Percentiles rank a stretch among this genome's conserved stretches.
Evolutionary conservation across 495 filamentous ascomycete genomes (phyloP).

Genomic region (Bryoglossum gracile): DNA sequence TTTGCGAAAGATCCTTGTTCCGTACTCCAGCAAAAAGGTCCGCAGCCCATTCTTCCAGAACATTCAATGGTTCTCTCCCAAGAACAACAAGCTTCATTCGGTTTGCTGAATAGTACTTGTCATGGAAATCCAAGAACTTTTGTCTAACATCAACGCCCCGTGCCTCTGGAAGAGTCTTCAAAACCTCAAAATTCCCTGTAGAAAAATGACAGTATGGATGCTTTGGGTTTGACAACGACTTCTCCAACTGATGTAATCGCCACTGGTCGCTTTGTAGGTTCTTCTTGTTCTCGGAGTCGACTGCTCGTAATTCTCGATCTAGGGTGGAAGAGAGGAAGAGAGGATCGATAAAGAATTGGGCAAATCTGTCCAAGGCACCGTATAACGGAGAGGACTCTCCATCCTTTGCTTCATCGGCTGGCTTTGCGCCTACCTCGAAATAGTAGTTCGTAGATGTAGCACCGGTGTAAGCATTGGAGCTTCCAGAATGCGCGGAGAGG

Average conservation of each 20-base stretch:
- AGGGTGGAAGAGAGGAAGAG: conserved; percentile 86
- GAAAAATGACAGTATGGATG: conserved; percentile 97
- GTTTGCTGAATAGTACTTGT: conserved; percentile 67
- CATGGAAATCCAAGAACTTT: conserved; percentile 92
- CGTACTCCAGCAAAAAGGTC: conserved; percentile 77
- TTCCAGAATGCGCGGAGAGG: conserved; percentile 78
- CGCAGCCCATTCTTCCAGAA: conserved; percentile 78
- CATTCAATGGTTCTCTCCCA: conserved; percentile 81
- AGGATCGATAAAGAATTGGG: conserved; percentile 93
- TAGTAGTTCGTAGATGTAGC: conserved; percentile 95
- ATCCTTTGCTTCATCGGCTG: conserved; percentile 36
- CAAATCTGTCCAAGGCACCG: conserved; percentile 90
- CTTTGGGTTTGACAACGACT: conserved; percentile 78
- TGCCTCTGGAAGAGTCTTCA: conserved; percentile 77
- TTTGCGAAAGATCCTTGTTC: conserved; percentile 78
- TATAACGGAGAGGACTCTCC: conserved; percentile 63
- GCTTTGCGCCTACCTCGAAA: conserved; percentile 84
- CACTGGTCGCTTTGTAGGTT: conserved; percentile 94
- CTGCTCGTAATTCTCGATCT: conserved; percentile 84
- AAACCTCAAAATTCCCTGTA: conserved; percentile 83
- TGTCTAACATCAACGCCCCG: conserved; percentile 81
- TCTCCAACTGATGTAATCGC: conserved; percentile 87
- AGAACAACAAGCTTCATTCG: conserved; percentile 91
- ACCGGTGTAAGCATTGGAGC: conserved; percentile 92
- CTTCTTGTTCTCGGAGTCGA: conserved; percentile 99